A percentile compares a stretch with the other conserved stretches of the same genome.
Evolutionary conservation across 2,329 filamentous ascomycete species (phyloP).

Genomic region (Thielaviopsis ethacetica): DNA sequence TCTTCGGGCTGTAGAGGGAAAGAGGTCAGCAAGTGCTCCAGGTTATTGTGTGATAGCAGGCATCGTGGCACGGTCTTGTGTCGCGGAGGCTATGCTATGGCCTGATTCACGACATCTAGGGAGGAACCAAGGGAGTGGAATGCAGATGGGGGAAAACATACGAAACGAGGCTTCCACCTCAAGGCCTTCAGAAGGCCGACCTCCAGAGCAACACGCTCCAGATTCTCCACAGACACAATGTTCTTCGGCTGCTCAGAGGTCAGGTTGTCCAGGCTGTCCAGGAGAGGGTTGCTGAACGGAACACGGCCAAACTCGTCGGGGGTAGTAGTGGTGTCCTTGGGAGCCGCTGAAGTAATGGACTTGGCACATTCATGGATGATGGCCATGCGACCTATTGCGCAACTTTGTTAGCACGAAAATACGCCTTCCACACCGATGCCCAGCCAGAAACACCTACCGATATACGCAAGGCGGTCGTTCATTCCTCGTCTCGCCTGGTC

Average conservation of each 20-base stretch:
- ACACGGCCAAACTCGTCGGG: slow-evolving; percentile 37
- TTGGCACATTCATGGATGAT: slow-evolving; percentile 22
- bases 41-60: not conserved
- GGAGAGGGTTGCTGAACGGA: slow-evolving; percentile 53
- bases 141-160: slow-evolving; percentile 25
- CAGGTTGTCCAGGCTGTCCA: slow-evolving; percentile 61
- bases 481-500: slow-evolving; percentile 88
- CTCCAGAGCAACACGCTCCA: slow-evolving; percentile 50
- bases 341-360: slow-evolving; percentile 37
- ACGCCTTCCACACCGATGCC: not conserved
- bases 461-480: slow-evolving; percentile 69
- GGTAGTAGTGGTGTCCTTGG: slow-evolving; percentile 16
- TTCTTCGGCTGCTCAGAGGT: slow-evolving; percentile 40
- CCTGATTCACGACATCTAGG: slow-evolving; percentile 6
- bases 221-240: slow-evolving; percentile 45
- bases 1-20: slow-evolving; percentile 37
- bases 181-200: slow-evolving; percentile 61
- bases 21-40: slow-evolving; percentile 1
- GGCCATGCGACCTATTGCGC: slow-evolving; percentile 16
- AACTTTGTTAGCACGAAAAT: not conserved
- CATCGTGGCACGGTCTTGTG: not conserved
- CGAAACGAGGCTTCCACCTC: slow-evolving; percentile 76
- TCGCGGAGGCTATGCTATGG: not conserved
- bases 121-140: not conserved
- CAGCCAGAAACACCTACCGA: slow-evolving; percentile 11